These are phyloP conservation scores for Fraxinus ornus DNA, from an alignment of 305 asterid genomes.

Conservation along the genomic window DNA sequence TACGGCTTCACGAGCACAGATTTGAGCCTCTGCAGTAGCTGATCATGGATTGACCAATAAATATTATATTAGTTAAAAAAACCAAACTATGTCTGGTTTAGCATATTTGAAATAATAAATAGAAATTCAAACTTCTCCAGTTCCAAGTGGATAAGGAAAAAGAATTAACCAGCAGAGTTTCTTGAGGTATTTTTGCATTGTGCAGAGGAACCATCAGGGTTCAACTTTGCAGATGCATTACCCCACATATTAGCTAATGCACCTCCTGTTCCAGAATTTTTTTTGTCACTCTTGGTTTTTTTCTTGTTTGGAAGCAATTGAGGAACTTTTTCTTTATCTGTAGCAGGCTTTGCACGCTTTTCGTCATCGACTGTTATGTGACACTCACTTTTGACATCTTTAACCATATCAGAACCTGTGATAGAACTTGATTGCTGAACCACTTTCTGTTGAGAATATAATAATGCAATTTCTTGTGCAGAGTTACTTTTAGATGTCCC, in stretches of 20 bases:
- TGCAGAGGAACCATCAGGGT: constrained; percentile 42
- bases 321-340: constrained; percentile 51
- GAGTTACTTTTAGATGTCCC: constrained; percentile 39
- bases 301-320: constrained; percentile 45
- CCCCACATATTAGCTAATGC: constrained; percentile 92
- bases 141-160: constrained; percentile 16
- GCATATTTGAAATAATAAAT: neutral
- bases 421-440: constrained; percentile 44
- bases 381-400: constrained; percentile 47
- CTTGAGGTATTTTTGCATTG: constrained; percentile 37
- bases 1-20: constrained; percentile 55
- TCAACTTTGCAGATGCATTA: constrained; percentile 66
- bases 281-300: constrained; percentile 53
- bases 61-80: constrained; percentile 21
- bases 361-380: constrained; percentile 31
- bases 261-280: constrained; percentile 58
- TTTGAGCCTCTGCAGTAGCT: constrained; percentile 72
- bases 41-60: constrained; percentile 24
- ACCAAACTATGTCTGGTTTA: constrained; percentile 3
- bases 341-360: constrained; percentile 35
- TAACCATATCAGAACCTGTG: constrained; percentile 30
- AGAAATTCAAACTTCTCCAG: constrained; percentile 2
- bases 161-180: constrained; percentile 57
- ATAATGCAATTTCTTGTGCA: constrained; percentile 32
- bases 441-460: constrained; percentile 43